A percentile compares a stretch with the other conserved stretches of the same genome.
These are phyloP conservation scores for Stephania yunnanensis DNA, from an alignment of 164 flowering plant species.

Conservation along the genomic window DNA sequence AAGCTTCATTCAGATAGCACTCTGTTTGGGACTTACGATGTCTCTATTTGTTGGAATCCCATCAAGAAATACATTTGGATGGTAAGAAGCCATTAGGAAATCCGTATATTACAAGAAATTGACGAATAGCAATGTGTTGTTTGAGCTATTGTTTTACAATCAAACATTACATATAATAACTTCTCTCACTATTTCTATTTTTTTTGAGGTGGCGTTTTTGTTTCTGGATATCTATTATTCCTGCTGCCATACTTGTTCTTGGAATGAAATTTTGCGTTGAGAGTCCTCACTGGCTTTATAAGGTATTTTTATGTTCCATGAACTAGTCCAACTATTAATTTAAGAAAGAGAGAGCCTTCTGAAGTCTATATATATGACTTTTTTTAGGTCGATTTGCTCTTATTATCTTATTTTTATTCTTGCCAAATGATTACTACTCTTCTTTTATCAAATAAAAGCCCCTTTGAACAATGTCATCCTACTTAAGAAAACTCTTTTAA, in stretches of 20 bases:
- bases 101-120: background rate
- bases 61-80: constrained; percentile 57
- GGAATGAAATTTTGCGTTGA: constrained; percentile 82
- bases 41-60: constrained; percentile 87
- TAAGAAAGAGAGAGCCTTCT: background rate
- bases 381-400: too few relatives aligned
- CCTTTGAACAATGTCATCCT: background rate
- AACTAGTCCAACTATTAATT: too few relatives aligned
- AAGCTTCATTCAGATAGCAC: constrained; percentile 89
- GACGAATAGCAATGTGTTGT: background rate
- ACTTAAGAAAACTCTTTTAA: background rate
- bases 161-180: background rate
- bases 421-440: background rate
- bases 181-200: background rate
- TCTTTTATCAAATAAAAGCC: background rate
- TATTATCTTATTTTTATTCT: too few relatives aligned
- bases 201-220: constrained; percentile 87
- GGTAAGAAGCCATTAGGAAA: constrained; percentile 43
- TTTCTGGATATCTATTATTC: constrained; percentile 85
- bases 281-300: constrained; percentile 91
- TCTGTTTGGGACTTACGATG: constrained; percentile 82
- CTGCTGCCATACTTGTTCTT: constrained; percentile 71
- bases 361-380: too few relatives aligned
- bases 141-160: background rate
- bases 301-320: constrained; percentile 37